A percentile compares a stretch with the other conserved stretches of the same genome.
Evolutionary conservation across 1,139 yeast species (phyloP).

Genomic region (Saccharomyces hybrid): DNA sequence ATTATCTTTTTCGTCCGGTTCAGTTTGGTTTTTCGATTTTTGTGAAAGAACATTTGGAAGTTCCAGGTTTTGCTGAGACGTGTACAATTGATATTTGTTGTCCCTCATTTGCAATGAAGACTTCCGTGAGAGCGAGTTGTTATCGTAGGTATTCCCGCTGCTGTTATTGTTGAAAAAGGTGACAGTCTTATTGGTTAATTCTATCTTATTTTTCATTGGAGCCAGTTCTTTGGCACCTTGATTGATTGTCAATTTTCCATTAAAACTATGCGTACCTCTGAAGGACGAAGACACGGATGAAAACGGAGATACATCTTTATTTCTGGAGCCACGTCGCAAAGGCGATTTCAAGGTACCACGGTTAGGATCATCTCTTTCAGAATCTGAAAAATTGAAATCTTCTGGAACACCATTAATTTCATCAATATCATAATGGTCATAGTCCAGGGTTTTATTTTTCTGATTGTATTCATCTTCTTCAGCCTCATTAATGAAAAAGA

Average conservation of each 20-base stretch:
- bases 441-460: conserved; percentile 10
- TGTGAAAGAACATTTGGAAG: background rate
- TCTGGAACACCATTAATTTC: conserved; percentile 54
- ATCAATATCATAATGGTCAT: conserved; percentile 36
- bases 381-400: conserved; percentile 47
- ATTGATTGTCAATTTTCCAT: conserved; percentile 23
- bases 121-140: background rate
- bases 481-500: conserved; percentile 31
- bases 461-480: conserved; percentile 30
- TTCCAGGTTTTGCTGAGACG: background rate
- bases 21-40: background rate
- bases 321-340: background rate
- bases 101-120: background rate
- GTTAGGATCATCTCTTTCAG: conserved; percentile 21
- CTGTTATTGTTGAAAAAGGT: conserved; percentile 40
- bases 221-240: conserved; percentile 25
- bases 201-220: conserved; percentile 41
- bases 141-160: background rate
- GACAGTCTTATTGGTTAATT: conserved; percentile 47
- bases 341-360: conserved; percentile 1
- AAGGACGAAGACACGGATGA: conserved; percentile 19
- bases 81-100: background rate
- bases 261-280: conserved; percentile 31
- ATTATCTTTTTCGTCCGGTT: background rate
- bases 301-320: conserved; percentile 14